phyloP scores from a whole-genome alignment of 139 green algal species.

The Chlamydomonas incerta region DNA sequence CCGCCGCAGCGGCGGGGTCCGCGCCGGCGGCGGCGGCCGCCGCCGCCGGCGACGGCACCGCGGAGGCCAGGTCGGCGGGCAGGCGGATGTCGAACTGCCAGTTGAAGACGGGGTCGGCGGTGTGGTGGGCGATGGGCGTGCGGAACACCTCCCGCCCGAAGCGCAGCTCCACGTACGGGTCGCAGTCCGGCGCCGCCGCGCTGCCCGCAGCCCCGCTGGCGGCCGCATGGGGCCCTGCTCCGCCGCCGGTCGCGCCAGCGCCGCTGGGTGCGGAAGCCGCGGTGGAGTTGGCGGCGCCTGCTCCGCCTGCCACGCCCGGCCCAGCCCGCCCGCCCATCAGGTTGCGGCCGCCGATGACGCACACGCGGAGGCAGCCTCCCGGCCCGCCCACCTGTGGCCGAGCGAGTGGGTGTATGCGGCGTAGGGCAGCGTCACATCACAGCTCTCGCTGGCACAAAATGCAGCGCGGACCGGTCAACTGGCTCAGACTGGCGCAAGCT shows the following conservation, averaged over 20 bases:
- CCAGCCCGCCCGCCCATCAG: background rate
- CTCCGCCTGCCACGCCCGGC: background rate
- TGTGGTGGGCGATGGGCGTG: constrained; percentile 50
- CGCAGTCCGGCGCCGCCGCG: background rate
- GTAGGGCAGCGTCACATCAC: too few species aligned
- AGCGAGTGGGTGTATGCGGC: too few species aligned
- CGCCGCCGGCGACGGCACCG: background rate
- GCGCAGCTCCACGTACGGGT: constrained; percentile 52
- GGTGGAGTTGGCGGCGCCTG: background rate
- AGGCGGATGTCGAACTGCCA: constrained; percentile 48
- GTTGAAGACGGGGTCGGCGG: constrained; percentile 46
- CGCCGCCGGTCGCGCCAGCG: background rate
- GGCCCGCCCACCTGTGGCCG: constrained; percentile 36
- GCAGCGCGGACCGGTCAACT: too few species aligned
- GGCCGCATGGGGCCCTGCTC: too few species aligned
- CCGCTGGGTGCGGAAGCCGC: background rate
- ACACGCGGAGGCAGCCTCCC: constrained; percentile 40
- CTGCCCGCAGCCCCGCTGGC: background rate
- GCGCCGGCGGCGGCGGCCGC: background rate
- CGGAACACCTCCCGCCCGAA: constrained; percentile 53
- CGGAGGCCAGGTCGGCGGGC: constrained; percentile 7
- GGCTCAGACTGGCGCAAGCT: too few species aligned
- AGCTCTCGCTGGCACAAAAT: too few species aligned
- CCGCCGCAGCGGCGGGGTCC: background rate
- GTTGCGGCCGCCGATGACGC: constrained; percentile 45